Evolutionary conservation across 257 asterid genomes (phyloP), one percentile per base, ranked within the genome.

Genomic region (Penstemon eatonii): DNA sequence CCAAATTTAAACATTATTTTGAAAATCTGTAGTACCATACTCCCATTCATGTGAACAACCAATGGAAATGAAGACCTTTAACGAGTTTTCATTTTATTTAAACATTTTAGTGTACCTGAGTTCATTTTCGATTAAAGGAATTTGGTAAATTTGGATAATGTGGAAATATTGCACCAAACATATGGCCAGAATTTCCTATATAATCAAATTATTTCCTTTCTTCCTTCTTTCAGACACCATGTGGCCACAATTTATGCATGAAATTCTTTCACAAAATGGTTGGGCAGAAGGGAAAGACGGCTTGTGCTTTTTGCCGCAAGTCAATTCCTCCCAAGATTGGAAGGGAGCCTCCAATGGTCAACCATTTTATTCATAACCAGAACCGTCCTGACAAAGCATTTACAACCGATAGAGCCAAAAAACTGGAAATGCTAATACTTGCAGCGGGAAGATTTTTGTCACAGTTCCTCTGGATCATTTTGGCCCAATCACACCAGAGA

Each of bases 161-260:
- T 25, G 2, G 33, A 25, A 25, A 25, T 25, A 25, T 25, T 25
- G 33, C 33, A 25, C 33, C 33, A 25, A 25, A 1, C 33, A 25
- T 25, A 25, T 25, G 33, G 33, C 33, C 33, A 25, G 2, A 25
- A 25, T 25, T 25, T 25, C 45, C 5, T 18, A 40, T 15, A 42
- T 5, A 12, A 11, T 66, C 6, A 53, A 60, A 47, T 6, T 66
- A 40, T 15, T 49, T 36, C 9, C 38, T 8, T 25, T 44, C 3
- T 39, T 69, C 72, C 42, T 61, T 75, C 63, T 79, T 83, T 44
- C 88, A 92, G 98, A 89, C 96, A 0, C 98, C 98, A 56, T 92
- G 98, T 39, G 98, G 98, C 67, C 98, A 92, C 84, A 92, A 92
- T 69, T 92, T 92, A 67, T 92, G 98, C 80, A 69, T 92, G 82